Conservation (phyloP, 208 protist species). For the Vickermania spadyakhi region DNA sequence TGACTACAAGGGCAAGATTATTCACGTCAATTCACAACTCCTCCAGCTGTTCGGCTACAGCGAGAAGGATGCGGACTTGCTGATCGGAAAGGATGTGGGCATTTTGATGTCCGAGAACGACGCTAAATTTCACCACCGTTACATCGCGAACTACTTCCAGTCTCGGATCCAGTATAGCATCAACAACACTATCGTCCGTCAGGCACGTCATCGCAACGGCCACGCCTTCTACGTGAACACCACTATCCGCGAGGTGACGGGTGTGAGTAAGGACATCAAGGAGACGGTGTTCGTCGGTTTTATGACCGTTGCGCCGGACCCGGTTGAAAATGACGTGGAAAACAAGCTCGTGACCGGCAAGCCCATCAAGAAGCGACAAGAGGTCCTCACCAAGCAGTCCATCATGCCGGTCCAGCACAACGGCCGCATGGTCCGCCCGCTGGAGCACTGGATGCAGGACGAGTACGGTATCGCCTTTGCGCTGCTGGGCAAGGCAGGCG, state of each 20-base stretch:
- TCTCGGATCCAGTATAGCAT: slow-evolving; percentile 16
- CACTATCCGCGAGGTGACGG: slow-evolving; percentile 5
- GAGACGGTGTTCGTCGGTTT: slow-evolving; percentile 7
- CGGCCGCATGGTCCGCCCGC: neutral
- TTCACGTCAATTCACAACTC: slow-evolving; percentile 8
- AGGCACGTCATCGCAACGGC: slow-evolving; percentile 12
- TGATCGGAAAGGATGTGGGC: slow-evolving; percentile 18
- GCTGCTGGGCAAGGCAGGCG: slow-evolving; percentile 7
- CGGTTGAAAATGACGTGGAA: neutral
- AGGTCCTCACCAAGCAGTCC: neutral
- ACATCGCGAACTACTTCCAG: slow-evolving; percentile 22
- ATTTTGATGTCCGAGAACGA: slow-evolving; percentile 14
- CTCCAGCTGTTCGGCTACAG: slow-evolving; percentile 9
- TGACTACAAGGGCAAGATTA: slow-evolving; percentile 8
- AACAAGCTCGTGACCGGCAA: neutral
- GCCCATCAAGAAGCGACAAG: neutral
- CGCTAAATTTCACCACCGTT: slow-evolving; percentile 11
- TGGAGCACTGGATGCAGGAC: slow-evolving; percentile 6
- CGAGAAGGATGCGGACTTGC: slow-evolving; percentile 4
- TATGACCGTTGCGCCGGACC: neutral
- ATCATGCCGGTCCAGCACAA: slow-evolving; percentile 2
- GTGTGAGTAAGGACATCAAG: slow-evolving; percentile 1
- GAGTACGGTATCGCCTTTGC: slow-evolving; percentile 8
- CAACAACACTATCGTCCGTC: slow-evolving; percentile 8
- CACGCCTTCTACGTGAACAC: slow-evolving; percentile 2